phyloP scores from a whole-genome alignment of 441 rosid genomes.

The Bruguiera hainesii region DNA sequence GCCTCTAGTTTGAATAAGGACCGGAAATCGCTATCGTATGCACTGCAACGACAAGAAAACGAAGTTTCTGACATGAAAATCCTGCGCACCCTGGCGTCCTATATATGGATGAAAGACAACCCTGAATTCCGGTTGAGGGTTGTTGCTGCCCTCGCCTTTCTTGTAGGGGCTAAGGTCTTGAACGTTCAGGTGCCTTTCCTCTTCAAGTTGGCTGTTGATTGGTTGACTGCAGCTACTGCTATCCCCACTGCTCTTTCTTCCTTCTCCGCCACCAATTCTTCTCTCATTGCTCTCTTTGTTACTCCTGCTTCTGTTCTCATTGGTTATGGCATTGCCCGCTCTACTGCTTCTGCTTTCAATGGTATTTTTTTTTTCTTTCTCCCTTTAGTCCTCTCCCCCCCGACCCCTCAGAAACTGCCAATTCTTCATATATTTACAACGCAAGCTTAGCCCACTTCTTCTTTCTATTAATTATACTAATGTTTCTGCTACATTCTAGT shows the following conservation, averaged over 20 bases:
- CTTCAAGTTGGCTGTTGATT: slow-evolving; percentile 83
- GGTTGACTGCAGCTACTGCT: slow-evolving; percentile 58
- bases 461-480: no score
- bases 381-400: not conserved
- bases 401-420: no score
- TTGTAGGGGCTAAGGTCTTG: slow-evolving; percentile 77
- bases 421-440: no score
- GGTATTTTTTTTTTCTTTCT: slow-evolving; percentile 32
- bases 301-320: slow-evolving; percentile 80
- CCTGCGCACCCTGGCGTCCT: slow-evolving; percentile 59
- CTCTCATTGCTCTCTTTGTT: slow-evolving; percentile 55
- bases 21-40: slow-evolving; percentile 15
- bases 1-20: not conserved
- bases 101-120: slow-evolving; percentile 83
- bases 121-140: slow-evolving; percentile 77
- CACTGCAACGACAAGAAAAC: slow-evolving; percentile 15
- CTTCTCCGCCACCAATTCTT: slow-evolving; percentile 51
- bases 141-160: slow-evolving; percentile 65
- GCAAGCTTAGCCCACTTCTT: no score
- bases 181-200: slow-evolving; percentile 95
- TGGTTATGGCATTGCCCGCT: slow-evolving; percentile 90
- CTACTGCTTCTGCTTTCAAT: slow-evolving; percentile 77
- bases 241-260: slow-evolving; percentile 49
- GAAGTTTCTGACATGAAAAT: slow-evolving; percentile 64
- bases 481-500: not conserved